These are phyloP conservation scores for Zygotorulaspora mrakii DNA, from an alignment of 1,139 yeast genomes.

Conservation along the genomic window DNA sequence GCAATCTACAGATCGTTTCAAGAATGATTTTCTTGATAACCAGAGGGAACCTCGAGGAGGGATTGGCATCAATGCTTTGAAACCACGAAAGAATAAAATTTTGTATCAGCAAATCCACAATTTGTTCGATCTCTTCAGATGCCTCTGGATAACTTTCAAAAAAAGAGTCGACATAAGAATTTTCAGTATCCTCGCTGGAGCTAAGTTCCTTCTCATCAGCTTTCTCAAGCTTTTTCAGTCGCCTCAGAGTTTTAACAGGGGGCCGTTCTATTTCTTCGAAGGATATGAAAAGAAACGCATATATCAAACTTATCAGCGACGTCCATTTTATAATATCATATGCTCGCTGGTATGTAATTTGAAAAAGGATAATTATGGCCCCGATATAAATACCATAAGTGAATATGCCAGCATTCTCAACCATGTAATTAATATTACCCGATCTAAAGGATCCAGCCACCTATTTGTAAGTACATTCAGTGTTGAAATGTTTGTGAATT, in stretches of 20 bases:
- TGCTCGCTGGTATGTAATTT: neutral
- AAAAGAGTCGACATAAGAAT: conserved; percentile 3
- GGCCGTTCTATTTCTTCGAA: neutral
- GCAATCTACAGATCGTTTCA: conserved; percentile 42
- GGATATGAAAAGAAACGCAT: neutral
- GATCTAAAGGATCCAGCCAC: too few relatives aligned
- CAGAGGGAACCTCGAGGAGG: conserved; percentile 46
- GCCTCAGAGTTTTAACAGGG: neutral
- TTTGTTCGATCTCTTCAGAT: conserved; percentile 50
- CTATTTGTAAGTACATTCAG: too few relatives aligned
- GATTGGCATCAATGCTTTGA: conserved; percentile 40
- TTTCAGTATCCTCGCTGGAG: neutral
- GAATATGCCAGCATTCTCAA: conserved; percentile 2
- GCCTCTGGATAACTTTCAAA: conserved; percentile 32
- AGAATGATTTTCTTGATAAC: conserved; percentile 51
- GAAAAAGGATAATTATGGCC: neutral
- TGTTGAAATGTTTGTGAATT: too few relatives aligned
- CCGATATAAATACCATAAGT: neutral
- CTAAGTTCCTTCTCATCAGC: neutral
- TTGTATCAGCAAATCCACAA: conserved; percentile 50
- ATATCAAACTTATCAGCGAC: neutral
- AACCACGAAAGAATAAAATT: conserved; percentile 71
- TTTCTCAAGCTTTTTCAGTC: neutral
- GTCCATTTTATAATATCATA: conserved; percentile 1
- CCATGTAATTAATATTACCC: neutral